Base-by-base conservation (phyloP, 768 basidiomycete species). In the Phaffia australis region DNA sequence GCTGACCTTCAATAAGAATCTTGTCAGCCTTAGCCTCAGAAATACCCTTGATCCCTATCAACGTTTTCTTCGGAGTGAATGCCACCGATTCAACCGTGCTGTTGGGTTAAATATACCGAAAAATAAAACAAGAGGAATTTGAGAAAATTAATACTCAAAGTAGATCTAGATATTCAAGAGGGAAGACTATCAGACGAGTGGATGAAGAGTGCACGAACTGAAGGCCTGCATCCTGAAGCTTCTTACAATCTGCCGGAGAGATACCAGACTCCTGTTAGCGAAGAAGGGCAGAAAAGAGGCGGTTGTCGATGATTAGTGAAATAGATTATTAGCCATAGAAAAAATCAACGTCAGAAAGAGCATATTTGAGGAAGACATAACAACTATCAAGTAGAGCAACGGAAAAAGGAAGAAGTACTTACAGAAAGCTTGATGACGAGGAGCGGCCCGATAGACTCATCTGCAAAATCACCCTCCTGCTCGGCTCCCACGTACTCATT, bases 21-120 rank as follows among this genome's bases (percentile, higher is more conserved):
- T 92, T 98, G 75, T 99, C 95, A 1, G 95, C 95, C 75, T 98
- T 99, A 69, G 86, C 82, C 71, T 99, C 95, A 29, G 90, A 92
- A 56, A 99, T 95, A 14, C 95, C 95, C 77, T 97, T 98, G 72
- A 98, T 93, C 5, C 84, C 82, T 66, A 89, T 82, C 46, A 98
- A 79, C 60, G 81, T 81, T 79, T 97, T 98, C 83, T 97, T 95
- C 18, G 94, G 89, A 0, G 93, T 97, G 74, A 92, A 97, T 46
- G 91, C 93, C 60, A 98, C 90, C 19, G 90, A 84, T 75, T 99
- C 95, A 70, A 99, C 84, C 2, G 95, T 98, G 76, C 67, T 69
- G 62, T 3, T 21, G 46, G 49, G 23, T 42, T 42, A 14, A 16
- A 23, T 7, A 23, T 7, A 23, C 1, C 46, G 8, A 42, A 8